Percentiles rank a stretch among this genome's conserved stretches.
Conservation (phyloP, 345 rosid genomes). For the Linum trigynum region DNA sequence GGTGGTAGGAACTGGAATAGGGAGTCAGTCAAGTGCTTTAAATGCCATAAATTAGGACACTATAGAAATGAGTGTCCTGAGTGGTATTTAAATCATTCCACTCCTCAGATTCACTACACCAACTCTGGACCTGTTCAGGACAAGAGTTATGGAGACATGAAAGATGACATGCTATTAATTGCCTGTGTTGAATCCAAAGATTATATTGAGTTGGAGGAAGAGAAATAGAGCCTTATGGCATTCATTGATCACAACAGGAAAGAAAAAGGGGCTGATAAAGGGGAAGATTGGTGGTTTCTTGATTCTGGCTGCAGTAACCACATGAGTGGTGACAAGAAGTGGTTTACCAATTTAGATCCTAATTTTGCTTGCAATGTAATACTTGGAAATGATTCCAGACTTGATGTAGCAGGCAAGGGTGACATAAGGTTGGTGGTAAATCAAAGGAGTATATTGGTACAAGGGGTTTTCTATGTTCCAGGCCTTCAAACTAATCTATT, state of each 20-base stretch:
- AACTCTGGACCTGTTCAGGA: too few species aligned
- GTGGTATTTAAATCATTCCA: too few species aligned
- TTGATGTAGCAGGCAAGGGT: background rate
- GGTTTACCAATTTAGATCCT: background rate
- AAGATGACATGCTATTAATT: too few species aligned
- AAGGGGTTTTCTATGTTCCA: background rate
- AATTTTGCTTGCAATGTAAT: background rate
- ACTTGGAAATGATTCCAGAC: background rate
- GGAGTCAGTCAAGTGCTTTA: too few species aligned
- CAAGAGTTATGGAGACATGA: too few species aligned
- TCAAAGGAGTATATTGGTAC: background rate
- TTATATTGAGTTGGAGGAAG: too few species aligned
- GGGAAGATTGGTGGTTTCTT: background rate
- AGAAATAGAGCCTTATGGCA: background rate
- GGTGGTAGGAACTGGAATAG: too few species aligned
- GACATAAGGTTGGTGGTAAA: background rate
- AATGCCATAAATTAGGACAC: too few species aligned
- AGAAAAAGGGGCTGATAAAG: too few species aligned
- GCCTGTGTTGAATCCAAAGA: too few species aligned
- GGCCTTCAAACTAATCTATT: background rate
- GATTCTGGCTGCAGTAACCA: background rate
- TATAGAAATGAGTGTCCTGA: too few species aligned
- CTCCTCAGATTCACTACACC: too few species aligned
- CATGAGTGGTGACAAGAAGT: constrained; percentile 3
- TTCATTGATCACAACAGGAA: background rate